phyloP scores from a whole-genome alignment of 441 rosid species.

The Gossypium davidsonii region DNA sequence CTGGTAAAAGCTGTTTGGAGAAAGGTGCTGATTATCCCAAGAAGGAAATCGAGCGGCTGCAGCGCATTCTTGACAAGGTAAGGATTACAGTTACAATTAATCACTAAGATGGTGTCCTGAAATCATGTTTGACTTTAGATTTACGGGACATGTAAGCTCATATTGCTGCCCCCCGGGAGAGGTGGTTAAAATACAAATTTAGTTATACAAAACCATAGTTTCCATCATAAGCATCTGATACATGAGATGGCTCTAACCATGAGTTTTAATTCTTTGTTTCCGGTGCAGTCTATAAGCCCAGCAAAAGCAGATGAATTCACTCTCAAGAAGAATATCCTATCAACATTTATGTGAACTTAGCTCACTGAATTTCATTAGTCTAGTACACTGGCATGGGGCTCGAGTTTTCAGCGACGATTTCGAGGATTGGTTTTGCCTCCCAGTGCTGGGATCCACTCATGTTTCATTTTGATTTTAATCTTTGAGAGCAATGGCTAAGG shows the following conservation, averaged over 20 bases:
- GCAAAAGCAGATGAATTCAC: slow-evolving; percentile 87
- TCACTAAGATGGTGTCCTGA: neutral
- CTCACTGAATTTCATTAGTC: neutral
- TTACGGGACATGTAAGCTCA: neutral
- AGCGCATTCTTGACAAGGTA: neutral
- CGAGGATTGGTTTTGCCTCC: slow-evolving; percentile 7
- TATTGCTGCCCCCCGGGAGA: neutral
- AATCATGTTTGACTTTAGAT: neutral
- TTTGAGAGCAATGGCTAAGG: slow-evolving; percentile 4
- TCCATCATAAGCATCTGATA: neutral
- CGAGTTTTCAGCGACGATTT: neutral
- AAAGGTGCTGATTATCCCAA: slow-evolving; percentile 1
- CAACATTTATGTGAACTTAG: slow-evolving; percentile 50
- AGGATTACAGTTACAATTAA: neutral
- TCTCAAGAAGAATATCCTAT: slow-evolving; percentile 72
- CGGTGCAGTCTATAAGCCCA: slow-evolving; percentile 72
- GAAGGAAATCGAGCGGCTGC: slow-evolving; percentile 3
- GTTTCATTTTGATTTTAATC: neutral
- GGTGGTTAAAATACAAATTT: neutral
- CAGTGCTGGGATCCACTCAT: neutral
- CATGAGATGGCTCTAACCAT: neutral
- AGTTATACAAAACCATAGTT: neutral
- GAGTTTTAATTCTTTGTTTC: neutral
- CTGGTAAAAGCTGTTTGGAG: slow-evolving; percentile 36
- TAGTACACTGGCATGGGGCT: neutral